A percentile compares a stretch with the other conserved stretches of the same genome.
Evolutionary conservation across 495 filamentous ascomycete species (phyloP).

Genomic region (Trichoderma reesei): DNA sequence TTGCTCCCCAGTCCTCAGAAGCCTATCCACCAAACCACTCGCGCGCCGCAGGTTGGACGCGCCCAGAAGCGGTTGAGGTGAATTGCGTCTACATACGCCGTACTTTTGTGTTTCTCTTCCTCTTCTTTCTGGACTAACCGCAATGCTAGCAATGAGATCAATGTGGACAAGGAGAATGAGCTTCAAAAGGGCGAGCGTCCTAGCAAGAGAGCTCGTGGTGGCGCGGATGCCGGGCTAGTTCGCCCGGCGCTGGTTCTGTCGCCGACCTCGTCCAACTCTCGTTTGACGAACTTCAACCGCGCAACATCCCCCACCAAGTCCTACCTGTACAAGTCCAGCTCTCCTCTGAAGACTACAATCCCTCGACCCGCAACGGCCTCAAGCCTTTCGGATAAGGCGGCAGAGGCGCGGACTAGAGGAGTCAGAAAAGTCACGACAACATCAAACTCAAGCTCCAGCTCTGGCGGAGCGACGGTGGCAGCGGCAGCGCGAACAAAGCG

Average conservation of each 20-base stretch:
- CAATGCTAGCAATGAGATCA: constrained; percentile 49
- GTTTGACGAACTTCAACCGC: constrained; percentile 45
- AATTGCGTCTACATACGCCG: background rate
- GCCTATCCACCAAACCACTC: constrained; percentile 18
- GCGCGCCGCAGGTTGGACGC: constrained; percentile 19
- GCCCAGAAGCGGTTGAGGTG: constrained; percentile 56
- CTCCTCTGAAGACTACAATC: constrained; percentile 34
- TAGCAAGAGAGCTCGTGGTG: constrained; percentile 33
- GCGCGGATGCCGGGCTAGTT: constrained; percentile 16
- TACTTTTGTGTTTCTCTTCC: constrained; percentile 10
- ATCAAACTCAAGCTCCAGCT: constrained; percentile 27
- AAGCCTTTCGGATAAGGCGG: constrained; percentile 41
- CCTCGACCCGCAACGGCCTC: constrained; percentile 22
- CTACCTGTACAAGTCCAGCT: constrained; percentile 28
- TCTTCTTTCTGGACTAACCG: background rate
- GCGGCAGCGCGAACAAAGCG: constrained; percentile 28
- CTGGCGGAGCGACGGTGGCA: constrained; percentile 19
- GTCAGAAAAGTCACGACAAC: constrained; percentile 38
- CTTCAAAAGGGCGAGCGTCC: constrained; percentile 39
- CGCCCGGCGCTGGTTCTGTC: constrained; percentile 53
- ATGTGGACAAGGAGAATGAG: constrained; percentile 74
- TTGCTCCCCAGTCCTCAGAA: constrained; percentile 16
- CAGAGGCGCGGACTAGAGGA: constrained; percentile 36
- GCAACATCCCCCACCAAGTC: constrained; percentile 29
- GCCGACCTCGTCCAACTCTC: constrained; percentile 71